Percentiles rank a stretch among this genome's conserved stretches.
Evolutionary conservation across 331 rosid genomes (phyloP).

Genomic region (Acacia pycnantha): DNA sequence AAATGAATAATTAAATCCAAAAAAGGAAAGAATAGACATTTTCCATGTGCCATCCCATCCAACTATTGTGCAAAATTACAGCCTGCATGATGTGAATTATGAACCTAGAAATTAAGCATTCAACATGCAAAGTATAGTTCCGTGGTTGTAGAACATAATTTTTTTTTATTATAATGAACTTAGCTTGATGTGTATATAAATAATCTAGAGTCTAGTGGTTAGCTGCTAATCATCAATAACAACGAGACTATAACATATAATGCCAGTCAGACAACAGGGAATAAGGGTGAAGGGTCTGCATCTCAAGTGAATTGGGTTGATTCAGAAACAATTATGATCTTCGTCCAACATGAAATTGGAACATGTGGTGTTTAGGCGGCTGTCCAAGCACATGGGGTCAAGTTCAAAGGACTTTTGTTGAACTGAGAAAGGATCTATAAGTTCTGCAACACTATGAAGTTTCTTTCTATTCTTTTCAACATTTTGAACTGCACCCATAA

Average conservation of each 20-base stretch:
- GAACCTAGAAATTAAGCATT: background rate
- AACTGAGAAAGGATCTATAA: background rate
- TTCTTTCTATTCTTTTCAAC: background rate
- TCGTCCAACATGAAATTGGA: background rate
- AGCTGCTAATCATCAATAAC: background rate
- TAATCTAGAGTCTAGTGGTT: background rate
- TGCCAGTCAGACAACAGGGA: too few relatives aligned
- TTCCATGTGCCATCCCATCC: background rate
- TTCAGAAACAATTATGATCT: background rate
- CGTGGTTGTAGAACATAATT: background rate
- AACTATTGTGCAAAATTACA: background rate
- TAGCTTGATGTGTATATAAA: background rate
- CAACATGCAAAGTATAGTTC: background rate
- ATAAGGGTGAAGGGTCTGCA: too few relatives aligned
- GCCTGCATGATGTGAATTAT: constrained; percentile 33
- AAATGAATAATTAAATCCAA: constrained; percentile 12
- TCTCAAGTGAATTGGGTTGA: too few relatives aligned
- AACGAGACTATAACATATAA: too few relatives aligned
- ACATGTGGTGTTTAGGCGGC: background rate
- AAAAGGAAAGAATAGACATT: background rate
- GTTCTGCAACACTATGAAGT: background rate
- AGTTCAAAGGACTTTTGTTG: background rate
- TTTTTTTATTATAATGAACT: background rate
- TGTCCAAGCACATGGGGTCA: background rate
- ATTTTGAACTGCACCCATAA: background rate